Evolutionary conservation across 2,329 filamentous ascomycete species (phyloP), one percentile per base, ranked within the genome.

Genomic region (Stenocarpella maydis): DNA sequence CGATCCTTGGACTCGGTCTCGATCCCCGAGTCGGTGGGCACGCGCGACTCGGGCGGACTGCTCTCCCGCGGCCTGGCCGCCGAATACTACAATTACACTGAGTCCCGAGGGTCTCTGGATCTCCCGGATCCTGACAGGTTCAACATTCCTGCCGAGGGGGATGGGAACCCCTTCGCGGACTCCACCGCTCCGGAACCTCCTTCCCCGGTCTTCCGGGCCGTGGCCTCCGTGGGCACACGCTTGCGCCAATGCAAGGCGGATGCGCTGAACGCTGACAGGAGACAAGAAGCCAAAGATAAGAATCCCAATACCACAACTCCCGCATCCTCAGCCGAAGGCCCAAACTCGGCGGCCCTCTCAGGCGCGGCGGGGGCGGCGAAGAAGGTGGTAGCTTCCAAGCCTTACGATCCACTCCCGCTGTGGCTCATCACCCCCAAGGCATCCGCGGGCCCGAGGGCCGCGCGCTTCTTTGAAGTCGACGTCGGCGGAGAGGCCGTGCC

Each of bases 1-100:
- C 14, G 2, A 3, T 47, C 41, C 5, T 2, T 21, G 26, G 58
- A 37, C 26, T 34, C 41, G 1, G 6, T 37, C 3, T 9, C 3
- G 12, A 4, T 4, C 4, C 3, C 28, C 1, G 31, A 47, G 28
- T 28, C 54, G 0, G 24, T 28, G 10, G 24, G n/a, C 1, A 19
- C 21, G 26, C 43, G 43, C 1, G 1, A 6, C 2, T 0, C 7
- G 14, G 14, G 41, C 2, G 10, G 1, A 2, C 0, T 2, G 2
- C 9, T 12, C 5, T 17, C 26, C 1, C 19, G 26, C 4, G 19
- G 26, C 1, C 1, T 34, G 10, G 26, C 34, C 10, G 34, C 34
- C 10, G 34, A 37, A 12, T 37, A 37, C 34, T 37, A 37, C 34
- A 12, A 37, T 10, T 37, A 15, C 26, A 15, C 17, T 17, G 49